These are phyloP conservation scores for Leccinum pseudoinsigne DNA, from an alignment of 1,284 basidiomycete genomes.

Conservation along the genomic window DNA sequence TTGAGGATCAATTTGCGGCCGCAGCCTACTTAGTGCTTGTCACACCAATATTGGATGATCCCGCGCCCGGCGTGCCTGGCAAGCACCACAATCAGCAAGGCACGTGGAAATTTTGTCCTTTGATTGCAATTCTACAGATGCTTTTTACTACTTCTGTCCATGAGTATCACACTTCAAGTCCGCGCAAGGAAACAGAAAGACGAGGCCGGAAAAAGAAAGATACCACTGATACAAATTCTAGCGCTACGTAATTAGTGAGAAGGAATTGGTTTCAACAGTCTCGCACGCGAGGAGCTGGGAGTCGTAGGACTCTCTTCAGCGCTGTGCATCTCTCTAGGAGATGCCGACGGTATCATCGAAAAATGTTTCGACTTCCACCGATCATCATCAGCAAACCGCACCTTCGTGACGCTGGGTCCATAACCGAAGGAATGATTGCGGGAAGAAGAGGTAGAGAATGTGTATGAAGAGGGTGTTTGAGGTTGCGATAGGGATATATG, in stretches of 20 bases:
- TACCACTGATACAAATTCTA: constrained; percentile 10
- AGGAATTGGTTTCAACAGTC: constrained; percentile 23
- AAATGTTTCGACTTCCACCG: constrained; percentile 18
- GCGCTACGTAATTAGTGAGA: constrained; percentile 23
- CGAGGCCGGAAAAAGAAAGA: neutral
- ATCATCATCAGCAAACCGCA: neutral
- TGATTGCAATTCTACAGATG: constrained; percentile 8
- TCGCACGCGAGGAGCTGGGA: constrained; percentile 9
- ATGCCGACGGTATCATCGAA: constrained; percentile 20
- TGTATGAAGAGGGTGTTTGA: constrained; percentile 10
- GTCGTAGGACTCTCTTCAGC: neutral
- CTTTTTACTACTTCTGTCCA: neutral
- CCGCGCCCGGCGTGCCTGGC: neutral
- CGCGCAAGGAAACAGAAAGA: neutral
- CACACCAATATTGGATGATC: neutral
- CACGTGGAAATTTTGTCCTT: neutral
- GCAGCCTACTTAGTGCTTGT: neutral
- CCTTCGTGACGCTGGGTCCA: constrained; percentile 1
- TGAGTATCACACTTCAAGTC: neutral
- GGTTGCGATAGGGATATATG: neutral
- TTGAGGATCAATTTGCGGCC: constrained; percentile 6
- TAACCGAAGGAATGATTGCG: neutral
- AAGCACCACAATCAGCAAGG: neutral
- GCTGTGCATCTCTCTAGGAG: constrained; percentile 10
- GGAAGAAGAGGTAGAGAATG: constrained; percentile 3